phyloP scores from a whole-genome alignment of 306 rosid species.

The Prunus dulcis region DNA sequence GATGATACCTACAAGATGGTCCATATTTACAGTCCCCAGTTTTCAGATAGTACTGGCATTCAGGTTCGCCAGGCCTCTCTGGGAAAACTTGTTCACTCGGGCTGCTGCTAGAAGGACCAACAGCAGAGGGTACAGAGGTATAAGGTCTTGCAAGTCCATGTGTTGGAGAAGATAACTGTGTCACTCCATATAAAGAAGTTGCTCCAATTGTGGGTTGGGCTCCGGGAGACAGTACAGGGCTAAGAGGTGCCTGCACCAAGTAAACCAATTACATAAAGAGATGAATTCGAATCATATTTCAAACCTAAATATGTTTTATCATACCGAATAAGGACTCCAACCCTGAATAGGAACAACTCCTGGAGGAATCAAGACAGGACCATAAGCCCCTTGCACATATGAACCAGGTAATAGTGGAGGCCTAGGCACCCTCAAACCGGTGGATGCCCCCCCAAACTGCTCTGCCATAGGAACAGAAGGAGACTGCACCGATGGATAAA shows the following conservation, averaged over 20 bases:
- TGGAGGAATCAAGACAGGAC: constrained; percentile 71
- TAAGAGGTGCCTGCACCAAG: constrained; percentile 72
- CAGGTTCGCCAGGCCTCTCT: constrained; percentile 82
- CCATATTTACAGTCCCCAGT: constrained; percentile 92
- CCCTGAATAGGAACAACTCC: constrained; percentile 77
- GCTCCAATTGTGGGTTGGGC: constrained; percentile 73
- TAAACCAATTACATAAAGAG: constrained; percentile 17
- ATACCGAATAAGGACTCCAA: constrained; percentile 85
- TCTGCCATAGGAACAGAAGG: constrained; percentile 71
- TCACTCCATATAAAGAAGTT: constrained; percentile 71
- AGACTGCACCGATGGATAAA: constrained; percentile 90
- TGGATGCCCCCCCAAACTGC: constrained; percentile 69
- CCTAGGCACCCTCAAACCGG: constrained; percentile 74
- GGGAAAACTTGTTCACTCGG: constrained; percentile 64
- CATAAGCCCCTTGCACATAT: constrained; percentile 80
- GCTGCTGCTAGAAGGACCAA: constrained; percentile 46
- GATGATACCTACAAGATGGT: constrained; percentile 75
- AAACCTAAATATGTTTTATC: constrained; percentile 20
- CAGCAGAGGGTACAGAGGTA: constrained; percentile 48
- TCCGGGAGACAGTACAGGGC: constrained; percentile 76
- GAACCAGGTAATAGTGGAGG: constrained; percentile 77
- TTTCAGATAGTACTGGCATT: constrained; percentile 73
- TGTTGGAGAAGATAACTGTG: constrained; percentile 67
- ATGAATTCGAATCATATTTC: neutral
- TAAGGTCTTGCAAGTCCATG: constrained; percentile 67